Percentiles rank a stretch among this genome's conserved stretches.
phyloP scores from a whole-genome alignment of 345 rosid genomes.

The Stellera chamaejasme region DNA sequence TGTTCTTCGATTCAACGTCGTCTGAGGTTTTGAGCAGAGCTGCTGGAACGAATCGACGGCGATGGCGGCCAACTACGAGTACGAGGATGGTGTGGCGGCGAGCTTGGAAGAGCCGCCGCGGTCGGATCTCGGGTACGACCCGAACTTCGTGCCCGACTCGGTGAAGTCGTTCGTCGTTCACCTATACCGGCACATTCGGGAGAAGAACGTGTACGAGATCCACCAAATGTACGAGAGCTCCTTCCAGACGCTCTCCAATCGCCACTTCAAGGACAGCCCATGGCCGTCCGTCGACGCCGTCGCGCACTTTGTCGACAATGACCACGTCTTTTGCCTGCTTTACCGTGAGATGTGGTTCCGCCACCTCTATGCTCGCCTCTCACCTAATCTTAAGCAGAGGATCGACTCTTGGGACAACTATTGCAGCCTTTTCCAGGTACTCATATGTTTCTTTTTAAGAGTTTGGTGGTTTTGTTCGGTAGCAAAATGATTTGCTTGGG shows the following conservation, averaged over 20 bases:
- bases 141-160: slow-evolving; percentile 85
- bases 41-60: neutral
- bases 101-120: slow-evolving; percentile 29
- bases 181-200: slow-evolving; percentile 94
- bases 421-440: slow-evolving; percentile 76
- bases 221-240: slow-evolving; percentile 99
- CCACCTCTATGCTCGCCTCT: slow-evolving; percentile 82
- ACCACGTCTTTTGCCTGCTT: slow-evolving; percentile 86
- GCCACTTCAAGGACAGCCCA: slow-evolving; percentile 87
- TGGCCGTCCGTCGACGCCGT: slow-evolving; percentile 98
- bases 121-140: slow-evolving; percentile 62
- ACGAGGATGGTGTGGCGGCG: slow-evolving; percentile 34
- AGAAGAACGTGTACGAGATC: slow-evolving; percentile 97
- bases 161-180: slow-evolving; percentile 89
- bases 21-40: neutral
- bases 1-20: too few relatives aligned
- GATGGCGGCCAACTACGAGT: slow-evolving; percentile 59
- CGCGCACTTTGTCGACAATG: slow-evolving; percentile 77
- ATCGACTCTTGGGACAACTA: slow-evolving; percentile 97
- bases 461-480: neutral
- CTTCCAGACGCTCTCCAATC: slow-evolving; percentile 80
- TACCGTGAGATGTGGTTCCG: slow-evolving; percentile 99
- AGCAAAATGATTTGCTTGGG: neutral
- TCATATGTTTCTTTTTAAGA: neutral
- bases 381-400: slow-evolving; percentile 89